These are phyloP conservation scores for Erythrobasidium hasegawianum DNA, from an alignment of 1,284 basidiomycete genomes.

Conservation along the genomic window DNA sequence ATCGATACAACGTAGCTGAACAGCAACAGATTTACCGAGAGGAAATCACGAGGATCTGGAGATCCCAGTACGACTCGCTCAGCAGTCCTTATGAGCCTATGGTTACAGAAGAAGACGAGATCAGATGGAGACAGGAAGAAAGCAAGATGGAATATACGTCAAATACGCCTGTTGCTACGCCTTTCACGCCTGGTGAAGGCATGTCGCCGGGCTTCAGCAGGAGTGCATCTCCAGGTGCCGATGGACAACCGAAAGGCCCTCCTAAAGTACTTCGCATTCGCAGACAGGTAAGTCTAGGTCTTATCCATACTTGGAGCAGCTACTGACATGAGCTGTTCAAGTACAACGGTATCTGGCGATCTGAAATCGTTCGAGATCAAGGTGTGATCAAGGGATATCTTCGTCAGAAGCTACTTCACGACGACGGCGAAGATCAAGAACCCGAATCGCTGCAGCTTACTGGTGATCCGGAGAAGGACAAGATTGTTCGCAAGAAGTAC, in stretches of 20 bases:
- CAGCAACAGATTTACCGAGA: slow-evolving; percentile 96
- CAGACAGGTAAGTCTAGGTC: slow-evolving; percentile 59
- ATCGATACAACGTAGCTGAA: slow-evolving; percentile 90
- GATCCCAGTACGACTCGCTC: slow-evolving; percentile 79
- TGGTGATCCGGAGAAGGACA: slow-evolving; percentile 83
- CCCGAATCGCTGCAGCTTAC: slow-evolving; percentile 84
- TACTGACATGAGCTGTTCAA: slow-evolving; percentile 46
- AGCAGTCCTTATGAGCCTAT: slow-evolving; percentile 78
- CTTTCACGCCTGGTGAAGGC: slow-evolving; percentile 38
- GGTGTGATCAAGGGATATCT: slow-evolving; percentile 91
- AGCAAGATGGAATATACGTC: slow-evolving; percentile 53
- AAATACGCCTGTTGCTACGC: slow-evolving; percentile 3
- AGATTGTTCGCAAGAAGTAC: slow-evolving; percentile 71
- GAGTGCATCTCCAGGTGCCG: slow-evolving; percentile 35
- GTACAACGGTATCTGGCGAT: slow-evolving; percentile 79
- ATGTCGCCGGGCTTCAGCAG: slow-evolving; percentile 37
- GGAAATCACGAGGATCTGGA: slow-evolving; percentile 97
- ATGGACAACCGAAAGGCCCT: slow-evolving; percentile 37
- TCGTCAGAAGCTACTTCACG: slow-evolving; percentile 72
- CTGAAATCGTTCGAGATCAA: slow-evolving; percentile 87
- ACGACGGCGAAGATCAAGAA: slow-evolving; percentile 67
- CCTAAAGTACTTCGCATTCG: slow-evolving; percentile 76
- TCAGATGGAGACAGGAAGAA: slow-evolving; percentile 54
- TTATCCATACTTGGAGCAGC: neutral
- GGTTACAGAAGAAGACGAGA: slow-evolving; percentile 66